Evolutionary conservation across 78 protist species (phyloP).

Genomic region (Tieghemostelium lacteum): DNA sequence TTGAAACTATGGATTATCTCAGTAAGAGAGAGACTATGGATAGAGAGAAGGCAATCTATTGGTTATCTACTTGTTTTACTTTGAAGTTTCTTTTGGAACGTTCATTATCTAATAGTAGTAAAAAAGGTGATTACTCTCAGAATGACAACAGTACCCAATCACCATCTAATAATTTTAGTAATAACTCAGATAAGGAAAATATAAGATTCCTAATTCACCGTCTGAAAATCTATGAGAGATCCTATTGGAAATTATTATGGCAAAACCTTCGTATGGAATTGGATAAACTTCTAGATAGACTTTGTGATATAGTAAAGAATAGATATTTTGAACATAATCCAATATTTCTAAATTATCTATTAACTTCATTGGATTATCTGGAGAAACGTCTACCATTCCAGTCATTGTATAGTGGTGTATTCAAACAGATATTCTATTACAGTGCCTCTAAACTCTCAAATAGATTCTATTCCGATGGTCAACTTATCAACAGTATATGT

Average conservation of each 20-base stretch:
- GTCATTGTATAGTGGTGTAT: conserved; percentile 42
- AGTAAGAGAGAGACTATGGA: conserved; percentile 54
- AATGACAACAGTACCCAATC: background rate
- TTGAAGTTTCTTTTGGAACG: conserved; percentile 20
- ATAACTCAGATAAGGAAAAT: conserved; percentile 29
- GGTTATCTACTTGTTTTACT: conserved; percentile 47
- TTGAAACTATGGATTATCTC: background rate
- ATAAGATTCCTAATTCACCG: background rate
- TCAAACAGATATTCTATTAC: conserved; percentile 67
- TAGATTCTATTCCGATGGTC: conserved; percentile 1
- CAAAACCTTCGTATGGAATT: conserved; percentile 25
- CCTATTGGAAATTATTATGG: conserved; percentile 60
- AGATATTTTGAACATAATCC: background rate
- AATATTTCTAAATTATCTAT: conserved; percentile 24
- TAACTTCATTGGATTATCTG: conserved; percentile 28
- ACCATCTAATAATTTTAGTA: background rate
- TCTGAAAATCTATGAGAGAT: conserved; percentile 6
- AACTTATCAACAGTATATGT: background rate
- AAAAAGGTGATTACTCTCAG: too few species aligned
- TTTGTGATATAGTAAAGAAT: background rate
- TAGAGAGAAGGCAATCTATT: conserved; percentile 62
- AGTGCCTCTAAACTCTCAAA: conserved; percentile 6
- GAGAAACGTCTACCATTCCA: conserved; percentile 67
- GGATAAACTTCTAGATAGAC: conserved; percentile 11
- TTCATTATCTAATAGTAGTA: background rate